phyloP scores from a whole-genome alignment of 2,329 filamentous ascomycete species.

The Dryadomyces quercivorus region DNA sequence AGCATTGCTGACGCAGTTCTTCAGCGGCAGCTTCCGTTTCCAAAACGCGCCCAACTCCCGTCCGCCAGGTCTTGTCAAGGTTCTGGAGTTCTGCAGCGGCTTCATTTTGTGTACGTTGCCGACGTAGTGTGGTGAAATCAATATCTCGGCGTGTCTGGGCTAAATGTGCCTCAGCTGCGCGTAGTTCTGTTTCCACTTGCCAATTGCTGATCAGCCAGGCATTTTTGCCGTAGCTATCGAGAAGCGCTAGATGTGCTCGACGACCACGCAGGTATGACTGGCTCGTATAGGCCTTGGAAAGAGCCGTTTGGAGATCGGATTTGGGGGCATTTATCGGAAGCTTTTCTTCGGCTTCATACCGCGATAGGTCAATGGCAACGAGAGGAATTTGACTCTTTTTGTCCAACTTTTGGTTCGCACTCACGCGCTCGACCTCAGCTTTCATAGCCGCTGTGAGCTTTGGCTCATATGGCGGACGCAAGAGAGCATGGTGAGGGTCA shows the following conservation, averaged over 20 bases:
- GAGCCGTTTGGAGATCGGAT: conserved; percentile 45
- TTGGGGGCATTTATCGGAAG: conserved; percentile 10
- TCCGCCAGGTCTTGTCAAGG: conserved; percentile 64
- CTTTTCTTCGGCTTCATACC: conserved; percentile 68
- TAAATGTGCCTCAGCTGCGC: conserved; percentile 61
- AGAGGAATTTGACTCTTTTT: conserved; percentile 22
- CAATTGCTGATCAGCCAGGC: conserved; percentile 84
- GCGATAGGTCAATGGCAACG: conserved; percentile 57
- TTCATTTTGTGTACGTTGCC: conserved; percentile 58
- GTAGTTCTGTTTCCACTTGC: conserved; percentile 61
- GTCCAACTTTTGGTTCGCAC: conserved; percentile 19
- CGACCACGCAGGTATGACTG: conserved; percentile 40
- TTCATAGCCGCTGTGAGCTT: conserved; percentile 54
- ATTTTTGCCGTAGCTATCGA: conserved; percentile 76
- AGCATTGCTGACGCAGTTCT: conserved; percentile 51
- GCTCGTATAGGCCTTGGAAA: conserved; percentile 39
- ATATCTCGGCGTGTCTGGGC: conserved; percentile 53
- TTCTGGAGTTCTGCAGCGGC: conserved; percentile 60
- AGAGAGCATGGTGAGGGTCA: conserved; percentile 41
- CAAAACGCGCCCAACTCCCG: conserved; percentile 64
- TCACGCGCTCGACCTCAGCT: conserved; percentile 56
- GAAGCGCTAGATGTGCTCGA: conserved; percentile 49
- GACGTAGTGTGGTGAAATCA: conserved; percentile 58
- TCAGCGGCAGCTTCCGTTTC: conserved; percentile 83
- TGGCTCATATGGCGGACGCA: conserved; percentile 38